Conservation (phyloP, 2,329 filamentous ascomycete genomes). For the Hypoxylon sp. region DNA sequence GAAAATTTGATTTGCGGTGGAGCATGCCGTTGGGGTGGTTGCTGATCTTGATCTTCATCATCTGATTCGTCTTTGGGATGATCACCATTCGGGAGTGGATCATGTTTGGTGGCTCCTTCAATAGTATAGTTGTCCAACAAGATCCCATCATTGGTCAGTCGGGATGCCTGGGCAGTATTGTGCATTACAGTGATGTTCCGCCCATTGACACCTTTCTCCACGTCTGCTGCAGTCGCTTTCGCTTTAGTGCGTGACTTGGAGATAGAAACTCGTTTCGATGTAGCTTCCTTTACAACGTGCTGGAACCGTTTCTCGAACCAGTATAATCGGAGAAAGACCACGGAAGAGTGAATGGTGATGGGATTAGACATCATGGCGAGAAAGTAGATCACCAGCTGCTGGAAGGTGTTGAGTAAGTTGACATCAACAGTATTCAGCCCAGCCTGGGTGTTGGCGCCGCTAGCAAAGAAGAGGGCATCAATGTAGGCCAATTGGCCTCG, state of each 20-base stretch:
- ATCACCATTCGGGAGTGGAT: slow-evolving; percentile 37
- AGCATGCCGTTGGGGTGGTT: slow-evolving; percentile 31
- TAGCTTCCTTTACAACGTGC: slow-evolving; percentile 80
- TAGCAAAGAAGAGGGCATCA: slow-evolving; percentile 90
- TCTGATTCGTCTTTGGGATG: slow-evolving; percentile 39
- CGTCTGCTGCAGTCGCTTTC: slow-evolving; percentile 59
- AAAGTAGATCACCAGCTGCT: slow-evolving; percentile 80
- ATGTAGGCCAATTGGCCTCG: slow-evolving; percentile 77
- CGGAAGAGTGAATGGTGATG: slow-evolving; percentile 84
- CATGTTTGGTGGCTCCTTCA: slow-evolving; percentile 46
- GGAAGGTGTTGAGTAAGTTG: slow-evolving; percentile 76
- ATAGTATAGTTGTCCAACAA: slow-evolving; percentile 60
- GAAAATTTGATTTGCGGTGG: slow-evolving; percentile 74
- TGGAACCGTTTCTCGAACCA: slow-evolving; percentile 99
- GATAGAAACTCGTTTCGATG: slow-evolving; percentile 73
- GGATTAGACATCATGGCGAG: slow-evolving; percentile 82
- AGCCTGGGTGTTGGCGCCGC: slow-evolving; percentile 89
- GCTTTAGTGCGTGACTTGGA: slow-evolving; percentile 70
- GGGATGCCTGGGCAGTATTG: slow-evolving; percentile 64
- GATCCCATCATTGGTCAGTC: slow-evolving; percentile 73
- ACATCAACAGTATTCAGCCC: slow-evolving; percentile 86
- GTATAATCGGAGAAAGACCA: slow-evolving; percentile 93
- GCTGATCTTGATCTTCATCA: slow-evolving; percentile 26
- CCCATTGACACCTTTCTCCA: slow-evolving; percentile 74
- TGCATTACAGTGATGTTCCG: slow-evolving; percentile 76